Evolutionary conservation across 768 basidiomycete genomes (phyloP).

Genomic region (Neoboletus brunneissimus): DNA sequence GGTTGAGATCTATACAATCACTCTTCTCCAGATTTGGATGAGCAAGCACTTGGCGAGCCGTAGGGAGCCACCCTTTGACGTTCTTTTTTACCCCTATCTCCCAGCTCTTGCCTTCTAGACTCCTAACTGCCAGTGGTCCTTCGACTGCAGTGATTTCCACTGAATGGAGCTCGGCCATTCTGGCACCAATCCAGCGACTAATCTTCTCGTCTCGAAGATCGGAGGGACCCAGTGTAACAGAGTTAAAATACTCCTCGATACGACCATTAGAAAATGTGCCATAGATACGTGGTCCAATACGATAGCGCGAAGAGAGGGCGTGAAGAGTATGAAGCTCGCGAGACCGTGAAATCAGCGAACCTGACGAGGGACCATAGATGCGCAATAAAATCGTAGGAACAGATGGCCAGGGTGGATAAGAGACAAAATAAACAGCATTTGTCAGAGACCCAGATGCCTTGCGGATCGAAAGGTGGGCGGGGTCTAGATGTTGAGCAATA

Average conservation of each 20-base stretch:
- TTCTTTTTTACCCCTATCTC: constrained; percentile 64
- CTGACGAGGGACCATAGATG: constrained; percentile 88
- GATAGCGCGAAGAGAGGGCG: constrained; percentile 81
- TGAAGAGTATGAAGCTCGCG: constrained; percentile 87
- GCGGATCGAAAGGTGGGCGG: constrained; percentile 55
- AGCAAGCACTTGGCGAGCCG: constrained; percentile 72
- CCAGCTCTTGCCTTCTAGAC: constrained; percentile 47
- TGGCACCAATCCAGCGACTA: constrained; percentile 84
- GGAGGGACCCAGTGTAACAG: constrained; percentile 68
- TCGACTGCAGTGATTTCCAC: constrained; percentile 78
- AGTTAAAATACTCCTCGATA: constrained; percentile 93
- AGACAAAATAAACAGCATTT: constrained; percentile 96
- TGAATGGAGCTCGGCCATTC: constrained; percentile 95
- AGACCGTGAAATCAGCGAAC: constrained; percentile 81
- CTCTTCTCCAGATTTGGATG: constrained; percentile 49
- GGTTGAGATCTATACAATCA: constrained; percentile 54
- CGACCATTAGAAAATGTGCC: constrained; percentile 97
- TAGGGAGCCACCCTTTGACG: constrained; percentile 65
- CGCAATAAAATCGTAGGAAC: constrained; percentile 77
- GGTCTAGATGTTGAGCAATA: constrained; percentile 39
- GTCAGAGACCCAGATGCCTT: constrained; percentile 92
- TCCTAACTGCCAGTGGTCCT: constrained; percentile 36
- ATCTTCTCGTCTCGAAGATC: constrained; percentile 76
- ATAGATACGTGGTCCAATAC: constrained; percentile 86
- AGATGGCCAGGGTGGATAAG: constrained; percentile 52